A percentile compares a stretch with the other conserved stretches of the same genome.
Conservation (phyloP, 768 basidiomycete species). For the Trametes gibbosa region DNA sequence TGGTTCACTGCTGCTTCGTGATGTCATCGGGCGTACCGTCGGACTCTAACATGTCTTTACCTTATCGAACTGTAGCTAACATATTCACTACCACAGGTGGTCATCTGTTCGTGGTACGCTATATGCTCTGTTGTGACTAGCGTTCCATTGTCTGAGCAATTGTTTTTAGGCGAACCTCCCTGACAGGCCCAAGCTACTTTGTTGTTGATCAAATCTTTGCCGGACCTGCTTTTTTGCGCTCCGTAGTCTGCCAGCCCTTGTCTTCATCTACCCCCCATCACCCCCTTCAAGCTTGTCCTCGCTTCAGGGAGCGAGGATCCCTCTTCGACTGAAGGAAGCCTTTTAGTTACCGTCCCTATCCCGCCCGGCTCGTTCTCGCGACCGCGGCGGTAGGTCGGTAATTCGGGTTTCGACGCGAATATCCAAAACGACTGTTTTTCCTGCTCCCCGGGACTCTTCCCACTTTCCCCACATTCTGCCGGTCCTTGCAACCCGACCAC, state of each 20-base stretch:
- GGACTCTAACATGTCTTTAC: background rate
- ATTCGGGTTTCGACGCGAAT: conserved; percentile 42
- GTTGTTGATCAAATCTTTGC: conserved; percentile 4
- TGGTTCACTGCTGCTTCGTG: background rate
- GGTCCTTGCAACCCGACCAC: conserved; percentile 15
- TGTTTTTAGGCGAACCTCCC: conserved; percentile 70
- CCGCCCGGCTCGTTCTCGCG: conserved; percentile 56
- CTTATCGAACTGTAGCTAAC: conserved; percentile 7
- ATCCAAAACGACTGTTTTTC: conserved; percentile 21
- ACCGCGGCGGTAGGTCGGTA: conserved; percentile 83
- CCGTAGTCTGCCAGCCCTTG: conserved; percentile 5
- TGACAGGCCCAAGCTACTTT: conserved; percentile 43
- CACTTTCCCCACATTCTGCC: background rate
- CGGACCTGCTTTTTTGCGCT: conserved; percentile 9
- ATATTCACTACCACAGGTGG: conserved; percentile 50
- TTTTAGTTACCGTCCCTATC: conserved; percentile 50
- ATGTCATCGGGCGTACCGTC: background rate
- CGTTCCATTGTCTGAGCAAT: background rate
- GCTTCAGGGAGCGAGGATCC: conserved; percentile 70
- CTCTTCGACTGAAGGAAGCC: conserved; percentile 52
- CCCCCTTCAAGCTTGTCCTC: conserved; percentile 57
- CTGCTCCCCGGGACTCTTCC: conserved; percentile 15
- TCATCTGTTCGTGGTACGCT: conserved; percentile 69
- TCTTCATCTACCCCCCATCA: conserved; percentile 16
- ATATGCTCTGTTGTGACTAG: background rate